A percentile compares a stretch with the other conserved stretches of the same genome.
Conservation (phyloP, 441 rosid species). For the Erodium chrysanthum region DNA sequence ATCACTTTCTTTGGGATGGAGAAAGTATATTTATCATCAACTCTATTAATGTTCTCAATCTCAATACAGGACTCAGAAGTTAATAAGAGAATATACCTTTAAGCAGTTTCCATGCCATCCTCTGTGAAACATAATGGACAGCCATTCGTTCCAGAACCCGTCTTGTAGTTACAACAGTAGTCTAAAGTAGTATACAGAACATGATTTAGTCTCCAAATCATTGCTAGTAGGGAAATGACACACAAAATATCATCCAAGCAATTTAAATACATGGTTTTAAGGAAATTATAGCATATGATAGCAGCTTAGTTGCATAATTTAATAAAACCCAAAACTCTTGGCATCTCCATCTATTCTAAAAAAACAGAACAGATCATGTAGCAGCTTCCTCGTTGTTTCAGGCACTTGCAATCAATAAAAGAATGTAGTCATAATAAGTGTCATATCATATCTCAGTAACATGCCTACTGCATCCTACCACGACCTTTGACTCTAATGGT, state of each 20-base stretch:
- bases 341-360: not conserved
- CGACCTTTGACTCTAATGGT: not conserved
- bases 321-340: not conserved
- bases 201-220: slow-evolving; percentile 12
- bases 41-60: not conserved
- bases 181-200: slow-evolving; percentile 33
- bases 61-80: not conserved
- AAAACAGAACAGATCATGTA: not conserved
- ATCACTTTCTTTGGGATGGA: not conserved
- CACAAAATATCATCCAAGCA: not conserved
- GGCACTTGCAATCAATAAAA: not conserved
- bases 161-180: slow-evolving; percentile 75
- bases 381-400: not conserved
- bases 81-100: slow-evolving; percentile 42
- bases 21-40: not conserved
- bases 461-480: not conserved
- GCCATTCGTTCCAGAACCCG: slow-evolving; percentile 85
- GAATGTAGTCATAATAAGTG: not conserved
- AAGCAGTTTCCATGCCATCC: slow-evolving; percentile 93
- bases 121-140: slow-evolving; percentile 61
- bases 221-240: not conserved
- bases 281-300: not conserved
- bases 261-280: not conserved
- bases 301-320: not conserved
- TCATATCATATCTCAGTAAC: not conserved